Base-by-base conservation (phyloP, 495 filamentous ascomycete species). In the Annulohypoxylon maeteangense region DNA sequence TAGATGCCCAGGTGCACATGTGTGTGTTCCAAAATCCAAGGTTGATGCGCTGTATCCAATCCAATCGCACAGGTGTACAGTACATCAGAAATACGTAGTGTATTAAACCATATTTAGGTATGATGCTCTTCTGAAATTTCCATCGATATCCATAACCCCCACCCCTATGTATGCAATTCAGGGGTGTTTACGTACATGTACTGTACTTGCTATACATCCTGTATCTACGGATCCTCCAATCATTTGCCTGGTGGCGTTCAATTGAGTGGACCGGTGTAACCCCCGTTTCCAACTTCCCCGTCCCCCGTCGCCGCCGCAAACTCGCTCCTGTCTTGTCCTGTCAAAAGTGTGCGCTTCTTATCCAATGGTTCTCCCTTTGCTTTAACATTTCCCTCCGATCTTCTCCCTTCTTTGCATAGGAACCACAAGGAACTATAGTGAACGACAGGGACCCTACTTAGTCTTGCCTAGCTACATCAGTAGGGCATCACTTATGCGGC, bases 241-340 rank as follows among this genome's bases (percentile, higher is more conserved):
- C 25, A 53, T 40, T 14, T 11, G 25, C 51, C 45, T 57, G 42
- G 70, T 72, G 70, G 64, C 64, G 70, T 54, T 72, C 27, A 42
- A 48, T 61, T 20, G 12, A 36, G 60, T 57, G 65, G 60, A 23
- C 42, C 60, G 29, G 50, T 54, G 34, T 22, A 62, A 40, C 48
- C 57, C 57, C 53, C 31, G 29, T 44, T 44, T 44, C n/a, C 16
- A 44, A 20, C 40, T 44, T 22, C 54, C 32, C 68, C 68, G 50
- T 70, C 68, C 64, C 65, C 60, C 32, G 59, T 65, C 65, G 70
- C 44, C 65, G 70, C 70, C 70, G 70, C 65, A 65, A 72, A 65
- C 53, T 72, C 36, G 12, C 53, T 66, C 50, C 62, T 62, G 58
- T 56, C 58, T 29, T 7, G 45, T 66, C 50, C 62, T 62, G 58